Evolutionary conservation across 495 filamentous ascomycete species (phyloP), one percentile per base, ranked within the genome.

Genomic region (Opeltia flavorubescens): DNA sequence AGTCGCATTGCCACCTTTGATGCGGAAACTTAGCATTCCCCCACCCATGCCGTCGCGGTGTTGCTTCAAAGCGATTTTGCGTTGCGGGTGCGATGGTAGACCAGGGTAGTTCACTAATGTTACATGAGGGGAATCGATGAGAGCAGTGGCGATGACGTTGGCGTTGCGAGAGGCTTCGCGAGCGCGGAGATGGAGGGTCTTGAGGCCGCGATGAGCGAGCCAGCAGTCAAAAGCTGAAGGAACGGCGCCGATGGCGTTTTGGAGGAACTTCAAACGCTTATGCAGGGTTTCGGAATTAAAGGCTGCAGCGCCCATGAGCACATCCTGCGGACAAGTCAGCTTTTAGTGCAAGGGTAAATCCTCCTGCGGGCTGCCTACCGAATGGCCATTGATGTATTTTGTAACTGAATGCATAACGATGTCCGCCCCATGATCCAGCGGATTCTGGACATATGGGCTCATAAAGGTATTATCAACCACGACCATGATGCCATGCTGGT

Each of bases 381-480:
- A 81, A 66, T 99, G 91, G 5, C 91, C 91, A 60, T 99, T 99
- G 63, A 99, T 96, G 66, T 96, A 99, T 64, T 99, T 99, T 6
- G 91, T 99, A n/a, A 99, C 91, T 31, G 83, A 89, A 70, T 99
- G 91, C n/a, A 96, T 80, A 35, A 96, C 91, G 39, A 99, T 88
- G 59, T 99, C 93, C 29, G 91, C 91, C 55, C 91, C 91, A 64
- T 93, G 86, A 55, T 88, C 78, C 23, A 99, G 73, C 1, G 91
- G 91, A 62, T 95, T 96, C 64, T 99, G 91, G 21, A 96, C 72
- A 60, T 96, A 99, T 23, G 91, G 91, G 50, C 78, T 85, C 56
- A 99, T 67, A 70, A 99, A 99, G 2, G 91, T 99, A 70, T 99
- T 99, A 66, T 99, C 91, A 2, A 99, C 91, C 4, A 99, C 93